Evolutionary conservation across 2,329 filamentous ascomycete species (phyloP).

Genomic region (Alternaria hordeiaustralica): DNA sequence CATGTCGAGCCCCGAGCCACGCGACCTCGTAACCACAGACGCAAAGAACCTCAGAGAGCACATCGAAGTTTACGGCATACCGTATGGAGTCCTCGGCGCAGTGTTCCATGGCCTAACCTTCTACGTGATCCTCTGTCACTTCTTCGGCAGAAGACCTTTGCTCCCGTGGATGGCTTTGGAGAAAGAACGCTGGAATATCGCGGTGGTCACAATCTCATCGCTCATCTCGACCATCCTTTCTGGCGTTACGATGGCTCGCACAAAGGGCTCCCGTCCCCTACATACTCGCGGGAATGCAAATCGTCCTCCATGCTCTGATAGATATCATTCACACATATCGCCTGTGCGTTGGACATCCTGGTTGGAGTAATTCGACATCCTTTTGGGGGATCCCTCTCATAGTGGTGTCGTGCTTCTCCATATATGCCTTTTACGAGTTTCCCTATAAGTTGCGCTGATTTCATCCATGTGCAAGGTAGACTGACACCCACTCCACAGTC

Average conservation of each 20-base stretch:
- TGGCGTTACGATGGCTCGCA: constrained; percentile 4
- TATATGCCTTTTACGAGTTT: constrained; percentile 10
- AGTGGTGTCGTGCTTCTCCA: constrained; percentile 1
- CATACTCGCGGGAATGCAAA: constrained; percentile 10
- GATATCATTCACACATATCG: constrained; percentile 5
- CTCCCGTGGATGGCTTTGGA: background rate
- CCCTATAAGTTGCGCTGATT: constrained; percentile 1
- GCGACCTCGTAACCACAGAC: constrained; percentile 1
- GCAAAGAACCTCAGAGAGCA: constrained; percentile 3
- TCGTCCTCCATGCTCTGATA: constrained; percentile 4
- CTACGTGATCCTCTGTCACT: constrained; percentile 9
- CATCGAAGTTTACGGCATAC: constrained; percentile 8
- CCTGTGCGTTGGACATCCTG: background rate
- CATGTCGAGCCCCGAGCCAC: background rate
- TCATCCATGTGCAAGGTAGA: background rate
- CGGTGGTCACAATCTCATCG: background rate
- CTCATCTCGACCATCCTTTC: constrained; percentile 9
- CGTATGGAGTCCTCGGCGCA: constrained; percentile 8
- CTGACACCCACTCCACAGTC: background rate
- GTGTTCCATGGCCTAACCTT: constrained; percentile 7
- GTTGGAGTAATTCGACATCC: background rate
- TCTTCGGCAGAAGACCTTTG: constrained; percentile 2
- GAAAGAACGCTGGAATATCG: background rate
- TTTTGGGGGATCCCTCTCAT: constrained; percentile 4
- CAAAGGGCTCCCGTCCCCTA: background rate